Evolutionary conservation across 352 stramenopile species (phyloP), one percentile per base, ranked within the genome.

Genomic region (Thraustochytrium sp.): DNA sequence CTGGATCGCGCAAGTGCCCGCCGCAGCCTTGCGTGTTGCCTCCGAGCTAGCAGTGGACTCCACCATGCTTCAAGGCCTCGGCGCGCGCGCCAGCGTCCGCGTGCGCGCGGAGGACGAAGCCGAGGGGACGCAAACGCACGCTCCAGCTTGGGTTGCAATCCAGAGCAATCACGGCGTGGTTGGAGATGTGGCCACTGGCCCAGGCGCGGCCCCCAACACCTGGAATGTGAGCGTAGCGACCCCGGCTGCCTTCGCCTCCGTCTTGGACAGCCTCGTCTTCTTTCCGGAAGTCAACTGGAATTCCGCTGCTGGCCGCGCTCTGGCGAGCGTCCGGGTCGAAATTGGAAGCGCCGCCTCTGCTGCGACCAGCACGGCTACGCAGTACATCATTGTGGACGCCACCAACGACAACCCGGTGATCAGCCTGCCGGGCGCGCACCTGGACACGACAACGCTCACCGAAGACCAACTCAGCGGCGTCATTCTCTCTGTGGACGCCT

Each of bases 251-350:
- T 13, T 72, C 26, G 59, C 23, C 13, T 9, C 29, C 11, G 51
- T 40, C 31, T 26, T 75, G 44, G 23, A 8, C 21, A 26, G 29
- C 23, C 62, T 75, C 11, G 2, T 36, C 49, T 78, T 62, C 29
- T 29, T 44, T 9, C 65, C 65, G 34, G 29, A 44, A 4, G n/a
- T 34, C 13, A 78, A 78, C 26, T 78, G 65, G 65, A 78, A 78
- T 31, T 78, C 65, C 3, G 34, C 38, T 5, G 26, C 40, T 21
- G 49, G 31, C 11, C 26, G 37, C 9, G 65, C 42, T 11, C 62
- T 78, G 23, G 65, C 40, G 3, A 9, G 9, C 21, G 29, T 76
- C 18, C 40, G 40, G 3, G 40, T 76, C 5, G 63, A 56, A 53
- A 36, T 61, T 2, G 11, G 16, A 4, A 55, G 56, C 11, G 29